Conservation (phyloP, 805 yeast species). For the Wickerhamomyces subpelliculosus region DNA sequence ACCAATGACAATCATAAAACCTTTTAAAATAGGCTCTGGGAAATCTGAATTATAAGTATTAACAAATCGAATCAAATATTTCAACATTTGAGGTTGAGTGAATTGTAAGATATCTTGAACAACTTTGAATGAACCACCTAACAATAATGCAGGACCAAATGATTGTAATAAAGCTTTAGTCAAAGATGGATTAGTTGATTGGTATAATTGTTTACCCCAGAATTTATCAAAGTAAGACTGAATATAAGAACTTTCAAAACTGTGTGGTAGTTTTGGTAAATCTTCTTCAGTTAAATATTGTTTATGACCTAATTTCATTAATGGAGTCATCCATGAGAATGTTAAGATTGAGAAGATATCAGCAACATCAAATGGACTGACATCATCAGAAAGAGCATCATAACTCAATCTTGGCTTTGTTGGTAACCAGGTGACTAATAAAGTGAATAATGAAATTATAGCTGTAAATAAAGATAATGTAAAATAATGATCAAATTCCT, state of each 20-base stretch:
- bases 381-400: conserved; percentile 28
- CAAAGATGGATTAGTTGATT: conserved; percentile 41
- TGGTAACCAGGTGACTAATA: conserved; percentile 33
- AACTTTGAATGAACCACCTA: conserved; percentile 71
- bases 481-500: conserved; percentile 18
- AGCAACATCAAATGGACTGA: conserved; percentile 33
- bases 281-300: conserved; percentile 52
- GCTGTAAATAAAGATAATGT: conserved; percentile 27
- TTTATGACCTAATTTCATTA: conserved; percentile 74
- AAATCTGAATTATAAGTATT: conserved; percentile 34
- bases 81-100: conserved; percentile 76
- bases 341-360: conserved; percentile 73
- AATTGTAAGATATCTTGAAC: conserved; percentile 77
- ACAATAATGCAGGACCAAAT: conserved; percentile 61
- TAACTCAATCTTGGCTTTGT: conserved; percentile 34
- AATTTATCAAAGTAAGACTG: conserved; percentile 42
- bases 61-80: conserved; percentile 55
- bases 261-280: conserved; percentile 72
- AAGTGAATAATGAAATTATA: conserved; percentile 23
- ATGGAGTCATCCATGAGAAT: conserved; percentile 86
- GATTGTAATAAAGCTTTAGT: conserved; percentile 54
- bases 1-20: conserved; percentile 64
- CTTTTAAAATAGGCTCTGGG: conserved; percentile 54
- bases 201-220: conserved; percentile 60
- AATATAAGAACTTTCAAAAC: conserved; percentile 50